Evolutionary conservation across 1,284 basidiomycete species (phyloP).

Genomic region (Moesziomyces antarcticus): DNA sequence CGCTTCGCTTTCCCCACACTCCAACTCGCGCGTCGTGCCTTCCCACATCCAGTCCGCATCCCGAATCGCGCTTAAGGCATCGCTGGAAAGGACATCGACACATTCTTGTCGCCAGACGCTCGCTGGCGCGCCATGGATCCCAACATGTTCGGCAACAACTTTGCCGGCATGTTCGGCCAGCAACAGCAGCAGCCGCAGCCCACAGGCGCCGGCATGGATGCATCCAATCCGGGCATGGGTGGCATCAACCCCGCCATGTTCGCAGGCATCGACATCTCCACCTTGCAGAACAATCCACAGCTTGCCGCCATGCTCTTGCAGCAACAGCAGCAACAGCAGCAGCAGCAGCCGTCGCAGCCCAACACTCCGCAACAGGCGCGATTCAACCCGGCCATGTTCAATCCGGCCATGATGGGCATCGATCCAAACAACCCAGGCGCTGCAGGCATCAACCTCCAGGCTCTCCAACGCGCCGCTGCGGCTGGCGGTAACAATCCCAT

Average conservation of each 20-base stretch:
- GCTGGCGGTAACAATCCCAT: slow-evolving; percentile 35
- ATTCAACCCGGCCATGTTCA: slow-evolving; percentile 39
- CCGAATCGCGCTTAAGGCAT: neutral
- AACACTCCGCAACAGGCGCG: slow-evolving; percentile 32
- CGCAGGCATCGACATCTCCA: slow-evolving; percentile 37
- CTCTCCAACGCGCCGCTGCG: slow-evolving; percentile 41
- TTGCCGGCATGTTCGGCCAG: slow-evolving; percentile 49
- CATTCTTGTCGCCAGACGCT: neutral
- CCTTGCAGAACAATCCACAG: slow-evolving; percentile 45
- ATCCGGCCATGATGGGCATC: slow-evolving; percentile 39
- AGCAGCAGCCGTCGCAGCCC: slow-evolving; percentile 28
- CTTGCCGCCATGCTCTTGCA: slow-evolving; percentile 34
- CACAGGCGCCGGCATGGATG: slow-evolving; percentile 27
- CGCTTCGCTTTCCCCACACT: neutral
- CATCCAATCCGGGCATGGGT: slow-evolving; percentile 24
- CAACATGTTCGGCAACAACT: slow-evolving; percentile 51
- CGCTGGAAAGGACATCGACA: no score
- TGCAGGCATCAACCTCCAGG: slow-evolving; percentile 41
- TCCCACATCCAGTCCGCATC: neutral
- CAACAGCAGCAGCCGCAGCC: slow-evolving; percentile 39
- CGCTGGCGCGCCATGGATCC: slow-evolving; percentile 45
- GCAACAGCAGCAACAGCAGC: slow-evolving; percentile 43
- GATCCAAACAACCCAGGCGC: slow-evolving; percentile 31
- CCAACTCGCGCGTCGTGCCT: neutral
- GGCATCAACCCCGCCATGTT: slow-evolving; percentile 52